phyloP scores from a whole-genome alignment of 768 basidiomycete genomes.

The Lactifluus rugatus region DNA sequence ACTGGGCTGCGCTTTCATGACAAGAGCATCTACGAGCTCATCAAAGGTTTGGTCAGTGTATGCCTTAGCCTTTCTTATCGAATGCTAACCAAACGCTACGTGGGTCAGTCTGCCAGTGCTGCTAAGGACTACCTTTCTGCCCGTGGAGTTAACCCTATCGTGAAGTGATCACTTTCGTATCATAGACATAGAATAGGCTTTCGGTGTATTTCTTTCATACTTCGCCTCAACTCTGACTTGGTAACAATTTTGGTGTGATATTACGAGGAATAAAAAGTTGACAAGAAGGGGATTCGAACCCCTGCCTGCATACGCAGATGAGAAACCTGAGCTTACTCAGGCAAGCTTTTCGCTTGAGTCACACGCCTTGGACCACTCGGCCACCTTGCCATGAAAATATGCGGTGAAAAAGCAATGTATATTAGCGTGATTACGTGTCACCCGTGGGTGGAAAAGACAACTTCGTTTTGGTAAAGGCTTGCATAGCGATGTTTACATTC shows the following conservation, averaged over 20 bases:
- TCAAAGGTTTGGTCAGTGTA: slow-evolving; percentile 55
- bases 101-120: slow-evolving; percentile 48
- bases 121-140: slow-evolving; percentile 72
- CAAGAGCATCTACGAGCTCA: slow-evolving; percentile 77
- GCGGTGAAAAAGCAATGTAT: too few species aligned
- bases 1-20: slow-evolving; percentile 76
- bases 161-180: slow-evolving; percentile 21
- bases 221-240: not conserved
- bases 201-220: not conserved
- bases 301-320: slow-evolving; percentile 24
- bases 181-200: not conserved
- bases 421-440: too few species aligned
- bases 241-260: not conserved
- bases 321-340: slow-evolving; percentile 21
- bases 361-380: slow-evolving; percentile 27
- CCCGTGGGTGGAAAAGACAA: too few species aligned
- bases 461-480: too few species aligned
- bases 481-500: slow-evolving; percentile 11
- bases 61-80: not conserved
- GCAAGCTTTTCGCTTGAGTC: slow-evolving; percentile 26
- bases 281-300: slow-evolving; percentile 27
- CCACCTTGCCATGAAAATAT: slow-evolving; percentile 18
- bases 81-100: not conserved
- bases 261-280: slow-evolving; percentile 14
- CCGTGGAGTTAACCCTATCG: slow-evolving; percentile 31